Evolutionary conservation across 225 moss, liverwort and hornwort species (phyloP), one percentile per base, ranked within the genome.

Genomic region (Pseudisothecium myosuroides): DNA sequence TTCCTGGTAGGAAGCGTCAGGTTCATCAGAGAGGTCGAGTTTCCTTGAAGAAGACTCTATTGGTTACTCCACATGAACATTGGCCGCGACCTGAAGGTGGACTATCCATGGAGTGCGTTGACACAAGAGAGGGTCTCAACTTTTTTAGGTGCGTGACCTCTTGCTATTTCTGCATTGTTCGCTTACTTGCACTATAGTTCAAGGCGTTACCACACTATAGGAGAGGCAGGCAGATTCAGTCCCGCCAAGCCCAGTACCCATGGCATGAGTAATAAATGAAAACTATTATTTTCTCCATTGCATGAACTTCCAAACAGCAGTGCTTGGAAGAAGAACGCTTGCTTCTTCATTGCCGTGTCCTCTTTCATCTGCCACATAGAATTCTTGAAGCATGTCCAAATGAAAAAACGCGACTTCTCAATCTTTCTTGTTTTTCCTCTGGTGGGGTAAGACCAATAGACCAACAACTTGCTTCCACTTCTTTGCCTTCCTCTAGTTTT

Each of bases 21-120:
- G 90, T 52, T 74, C 92, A 89, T 81, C 94, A 94, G 64, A 92
- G 96, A 88, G 88, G 93, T 71, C 94, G 96, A 89, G 88, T 92
- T 83, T 91, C 92, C 63, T 90, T 95, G 90, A 96, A 94, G 89
- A 98, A 94, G 92, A 95, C 93, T 75, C 49, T 96, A 83, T 86
- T 98, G 89, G 96, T 96, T 66, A 85, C 93, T 29, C 96, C 96
- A 5, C 92, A 90, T 88, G 98, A 95, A 58, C 94, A 97, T 88
- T 98, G 97, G 96, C 83, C 90, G 21, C 94, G 94, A 85, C 93
- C 88, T 91, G 96, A 96, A 80, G 94, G 97, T 82, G 96, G 96
- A 55, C 88, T 97, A 60, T 96, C 91, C 71, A 98, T 98, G 98
- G 98, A 97, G 82, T 96, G 93, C 87, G 85, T 88, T 73, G 96